Base-by-base conservation (phyloP, 2,329 filamentous ascomycete genomes). In the Curvularia lunata region DNA sequence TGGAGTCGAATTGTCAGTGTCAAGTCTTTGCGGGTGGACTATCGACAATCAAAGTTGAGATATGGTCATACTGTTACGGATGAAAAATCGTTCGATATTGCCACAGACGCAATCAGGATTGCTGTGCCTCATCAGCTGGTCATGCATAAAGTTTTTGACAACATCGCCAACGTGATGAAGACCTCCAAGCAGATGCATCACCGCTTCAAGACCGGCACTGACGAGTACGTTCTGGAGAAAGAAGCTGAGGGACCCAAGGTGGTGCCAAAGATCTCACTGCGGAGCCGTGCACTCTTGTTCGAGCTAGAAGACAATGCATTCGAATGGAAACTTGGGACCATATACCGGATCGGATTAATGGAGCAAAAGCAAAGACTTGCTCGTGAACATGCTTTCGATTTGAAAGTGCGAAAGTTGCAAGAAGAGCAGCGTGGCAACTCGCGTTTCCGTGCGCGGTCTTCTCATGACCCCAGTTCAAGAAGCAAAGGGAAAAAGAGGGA, bases 271-370 rank as follows among this genome's bases (percentile, higher is more conserved):
- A 82, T 99, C 21, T 94, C 92, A 0, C 65, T 99, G 9, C 87
- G 92, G 50, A 90, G 89, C 53, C 90, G 91, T 67, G 91, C 90
- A 5, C 82, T 99, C 23, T 79, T 97, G 2, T 94, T 99, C 58
- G 94, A 98, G 71, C 83, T 99, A 34, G 95, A 99, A 77, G 95
- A 99, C 74, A 94, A 95, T 48, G 89, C 91, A 0, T 99, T 99
- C 70, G 95, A 99, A 75, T 99, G 93, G 91, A 98, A 97, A 74
- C 82, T 99, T 9, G 92, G 93, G 16, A 88, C 92, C 71, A 99
- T 99, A 50, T 99, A 98, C 75, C 88, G 94, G 30, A 87, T 91
- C 45, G 95, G 96, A 0, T 83, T 94, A 19, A 82, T 93, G 54
- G 95, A 99, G 75, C 94, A 98, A 76, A 88, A 89, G 73, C 95